Evolutionary conservation across 805 yeast species (phyloP).

Genomic region (Clavispora santaluciae): DNA sequence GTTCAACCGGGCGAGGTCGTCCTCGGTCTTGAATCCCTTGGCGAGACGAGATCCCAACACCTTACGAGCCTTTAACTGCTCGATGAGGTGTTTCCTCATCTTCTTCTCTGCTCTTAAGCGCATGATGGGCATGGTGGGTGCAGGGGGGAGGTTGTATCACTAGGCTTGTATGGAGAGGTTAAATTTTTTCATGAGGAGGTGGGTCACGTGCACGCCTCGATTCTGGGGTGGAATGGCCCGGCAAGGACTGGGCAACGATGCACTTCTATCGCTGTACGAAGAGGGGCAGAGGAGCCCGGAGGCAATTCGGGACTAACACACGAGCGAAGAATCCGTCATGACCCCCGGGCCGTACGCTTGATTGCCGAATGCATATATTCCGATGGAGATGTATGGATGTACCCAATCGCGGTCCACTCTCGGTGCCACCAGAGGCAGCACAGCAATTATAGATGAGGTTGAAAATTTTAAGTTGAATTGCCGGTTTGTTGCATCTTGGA

Average conservation of each 20-base stretch:
- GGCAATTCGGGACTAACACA: background rate
- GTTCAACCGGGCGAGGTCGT: conserved; percentile 40
- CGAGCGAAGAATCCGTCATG: too few species aligned
- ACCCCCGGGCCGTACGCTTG: too few species aligned
- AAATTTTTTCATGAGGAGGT: background rate
- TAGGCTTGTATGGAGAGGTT: background rate
- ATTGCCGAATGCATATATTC: too few species aligned
- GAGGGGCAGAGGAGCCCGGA: background rate
- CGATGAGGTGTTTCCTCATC: conserved; percentile 43
- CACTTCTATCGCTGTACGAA: too few species aligned
- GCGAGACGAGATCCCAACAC: conserved; percentile 41
- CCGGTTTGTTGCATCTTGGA: too few species aligned
- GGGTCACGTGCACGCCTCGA: conserved; percentile 2
- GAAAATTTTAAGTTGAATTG: too few species aligned
- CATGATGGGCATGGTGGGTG: conserved; percentile 29
- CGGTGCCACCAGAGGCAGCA: too few species aligned
- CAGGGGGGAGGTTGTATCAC: conserved; percentile 2
- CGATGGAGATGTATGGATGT: too few species aligned
- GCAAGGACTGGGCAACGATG: too few species aligned
- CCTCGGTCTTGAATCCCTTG: conserved; percentile 29
- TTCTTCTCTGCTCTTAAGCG: conserved; percentile 41
- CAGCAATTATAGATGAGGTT: too few species aligned
- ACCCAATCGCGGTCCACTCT: too few species aligned
- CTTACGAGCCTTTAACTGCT: conserved; percentile 40
- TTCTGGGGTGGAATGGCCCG: background rate